Evolutionary conservation across 768 basidiomycete genomes (phyloP).

Genomic region (Pisolithus sp.): DNA sequence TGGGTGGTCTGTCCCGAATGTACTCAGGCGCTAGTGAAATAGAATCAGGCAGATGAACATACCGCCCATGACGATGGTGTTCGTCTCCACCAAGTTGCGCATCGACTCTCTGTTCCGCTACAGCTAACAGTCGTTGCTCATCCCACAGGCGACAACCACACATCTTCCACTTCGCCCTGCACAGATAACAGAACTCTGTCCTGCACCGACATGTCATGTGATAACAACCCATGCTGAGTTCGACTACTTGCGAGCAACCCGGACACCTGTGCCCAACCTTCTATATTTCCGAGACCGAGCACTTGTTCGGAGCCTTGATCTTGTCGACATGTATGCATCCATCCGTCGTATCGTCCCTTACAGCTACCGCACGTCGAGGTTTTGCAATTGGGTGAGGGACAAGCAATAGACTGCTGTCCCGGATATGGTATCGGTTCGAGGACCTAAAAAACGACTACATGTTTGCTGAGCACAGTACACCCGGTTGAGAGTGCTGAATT

Average conservation of each 20-base stretch:
- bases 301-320: constrained; percentile 20
- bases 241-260: constrained; percentile 33
- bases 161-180: constrained; percentile 54
- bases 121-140: constrained; percentile 33
- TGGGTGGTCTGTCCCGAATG: too few relatives aligned
- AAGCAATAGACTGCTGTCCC: constrained; percentile 10
- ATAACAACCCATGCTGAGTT: constrained; percentile 31
- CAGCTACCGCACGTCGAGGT: constrained; percentile 20
- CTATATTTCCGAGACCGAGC: constrained; percentile 19
- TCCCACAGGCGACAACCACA: constrained; percentile 67
- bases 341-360: constrained; percentile 17
- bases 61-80: constrained; percentile 15
- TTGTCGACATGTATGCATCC: constrained; percentile 21
- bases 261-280: constrained; percentile 37
- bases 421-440: constrained; percentile 25
- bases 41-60: not conserved
- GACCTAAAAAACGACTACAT: constrained; percentile 33
- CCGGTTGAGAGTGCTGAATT: constrained; percentile 29
- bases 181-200: constrained; percentile 39
- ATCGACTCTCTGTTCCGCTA: constrained; percentile 42
- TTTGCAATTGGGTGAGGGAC: constrained; percentile 14
- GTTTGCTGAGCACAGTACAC: constrained; percentile 32
- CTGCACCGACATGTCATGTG: constrained; percentile 37
- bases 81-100: constrained; percentile 21
- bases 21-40: too few relatives aligned